These are phyloP conservation scores for Saccharomycopsis javanensis DNA, from an alignment of 805 yeast species.

Conservation along the genomic window DNA sequence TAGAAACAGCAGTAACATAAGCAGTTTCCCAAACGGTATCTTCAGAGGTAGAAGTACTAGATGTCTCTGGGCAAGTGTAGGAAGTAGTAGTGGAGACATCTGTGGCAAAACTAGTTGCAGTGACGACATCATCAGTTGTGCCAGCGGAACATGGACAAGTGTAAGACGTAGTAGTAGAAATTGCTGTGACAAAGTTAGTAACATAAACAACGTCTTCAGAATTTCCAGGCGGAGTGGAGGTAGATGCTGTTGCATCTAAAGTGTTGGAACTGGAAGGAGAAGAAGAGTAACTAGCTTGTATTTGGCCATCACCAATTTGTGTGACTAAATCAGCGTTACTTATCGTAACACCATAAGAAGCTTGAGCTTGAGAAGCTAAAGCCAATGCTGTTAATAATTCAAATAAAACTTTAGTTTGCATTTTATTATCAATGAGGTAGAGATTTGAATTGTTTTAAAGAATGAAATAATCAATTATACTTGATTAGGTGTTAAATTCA, in stretches of 20 bases:
- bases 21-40: conserved; percentile 18
- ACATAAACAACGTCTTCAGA: conserved; percentile 17
- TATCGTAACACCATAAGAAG: conserved; percentile 15
- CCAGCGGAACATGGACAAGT: conserved; percentile 9
- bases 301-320: conserved; percentile 19
- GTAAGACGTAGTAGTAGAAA: conserved; percentile 12
- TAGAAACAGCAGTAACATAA: conserved; percentile 19
- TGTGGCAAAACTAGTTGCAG: conserved; percentile 7
- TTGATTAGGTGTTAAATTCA: background rate
- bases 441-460: conserved; percentile 2
- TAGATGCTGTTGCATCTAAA: conserved; percentile 7
- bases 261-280: conserved; percentile 10
- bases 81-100: conserved; percentile 7
- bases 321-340: conserved; percentile 10
- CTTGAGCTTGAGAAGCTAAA: conserved; percentile 7
- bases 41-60: conserved; percentile 2
- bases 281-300: conserved; percentile 18
- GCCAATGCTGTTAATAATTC: conserved; percentile 14
- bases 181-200: conserved; percentile 18
- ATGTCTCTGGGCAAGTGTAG: conserved; percentile 10
- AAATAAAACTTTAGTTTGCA: conserved; percentile 15
- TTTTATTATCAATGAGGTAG: background rate
- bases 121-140: conserved; percentile 6
- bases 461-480: background rate
- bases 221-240: conserved; percentile 3